Percentiles rank a stretch among this genome's conserved stretches.
Evolutionary conservation across 2,329 filamentous ascomycete genomes (phyloP).

Genomic region (Botrytis elliptica): DNA sequence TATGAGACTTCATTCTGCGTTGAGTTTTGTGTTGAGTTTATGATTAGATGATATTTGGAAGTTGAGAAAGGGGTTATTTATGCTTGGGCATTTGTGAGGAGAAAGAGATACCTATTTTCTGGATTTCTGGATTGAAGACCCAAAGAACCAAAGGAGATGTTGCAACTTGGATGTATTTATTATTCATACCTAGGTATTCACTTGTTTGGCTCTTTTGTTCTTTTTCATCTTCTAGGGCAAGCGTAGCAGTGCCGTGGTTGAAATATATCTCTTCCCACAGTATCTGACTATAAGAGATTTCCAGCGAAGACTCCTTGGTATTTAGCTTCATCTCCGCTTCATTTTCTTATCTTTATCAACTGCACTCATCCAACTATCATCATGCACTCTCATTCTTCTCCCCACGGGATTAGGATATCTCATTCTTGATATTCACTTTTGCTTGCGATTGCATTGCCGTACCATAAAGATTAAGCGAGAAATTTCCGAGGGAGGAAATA

Average conservation of each 20-base stretch:
- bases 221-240: neutral
- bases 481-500: neutral
- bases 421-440: neutral
- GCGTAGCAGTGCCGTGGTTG: neutral
- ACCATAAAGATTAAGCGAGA: neutral
- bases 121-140: neutral
- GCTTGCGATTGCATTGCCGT: neutral
- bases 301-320: neutral
- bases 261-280: neutral
- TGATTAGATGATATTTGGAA: neutral
- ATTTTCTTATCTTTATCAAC: neutral
- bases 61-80: neutral
- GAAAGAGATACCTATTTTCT: neutral
- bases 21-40: neutral
- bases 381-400: neutral
- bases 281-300: neutral
- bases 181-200: neutral
- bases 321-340: neutral
- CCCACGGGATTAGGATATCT: neutral
- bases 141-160: neutral
- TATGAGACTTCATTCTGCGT: neutral
- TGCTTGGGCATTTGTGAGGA: neutral
- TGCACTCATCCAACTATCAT: neutral
- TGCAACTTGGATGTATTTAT: neutral
- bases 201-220: neutral